Percentiles rank a stretch among this genome's conserved stretches.
Evolutionary conservation across 345 rosid species (phyloP).

Genomic region (Cardamine chenopodiifolia): DNA sequence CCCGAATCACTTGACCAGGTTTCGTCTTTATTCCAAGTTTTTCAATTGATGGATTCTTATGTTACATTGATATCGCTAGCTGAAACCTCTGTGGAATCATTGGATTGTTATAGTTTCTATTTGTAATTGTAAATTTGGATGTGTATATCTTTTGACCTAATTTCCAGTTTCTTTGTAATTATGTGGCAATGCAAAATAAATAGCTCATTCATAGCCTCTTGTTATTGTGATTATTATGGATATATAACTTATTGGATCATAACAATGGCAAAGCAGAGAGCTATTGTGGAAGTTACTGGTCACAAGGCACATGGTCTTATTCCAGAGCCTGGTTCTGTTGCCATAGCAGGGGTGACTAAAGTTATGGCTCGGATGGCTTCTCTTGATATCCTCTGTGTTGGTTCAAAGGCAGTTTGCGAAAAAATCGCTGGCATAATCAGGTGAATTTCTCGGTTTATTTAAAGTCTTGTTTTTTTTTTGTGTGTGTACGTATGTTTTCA

Average conservation of each 20-base stretch:
- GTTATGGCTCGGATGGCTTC: constrained; percentile 80
- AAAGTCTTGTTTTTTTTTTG: not conserved
- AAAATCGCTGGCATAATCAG: constrained; percentile 83
- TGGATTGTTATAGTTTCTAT: not conserved
- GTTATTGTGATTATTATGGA: not conserved
- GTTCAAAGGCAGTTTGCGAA: constrained; percentile 72
- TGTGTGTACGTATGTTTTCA: not conserved
- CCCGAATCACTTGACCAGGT: constrained; percentile 79
- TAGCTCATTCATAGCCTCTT: not conserved
- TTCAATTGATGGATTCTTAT: not conserved
- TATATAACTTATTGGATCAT: not conserved
- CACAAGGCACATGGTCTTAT: constrained; percentile 84
- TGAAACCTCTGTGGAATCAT: not conserved
- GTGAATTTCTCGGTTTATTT: constrained; percentile 36
- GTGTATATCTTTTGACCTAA: not conserved
- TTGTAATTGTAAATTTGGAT: not conserved
- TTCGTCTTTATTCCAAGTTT: not conserved
- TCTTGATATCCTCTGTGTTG: constrained; percentile 86
- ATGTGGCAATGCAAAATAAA: not conserved
- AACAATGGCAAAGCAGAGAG: constrained; percentile 51
- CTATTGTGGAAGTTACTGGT: constrained; percentile 76
- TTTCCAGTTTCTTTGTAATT: not conserved
- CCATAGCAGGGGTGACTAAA: constrained; percentile 84
- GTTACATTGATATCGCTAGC: not conserved
- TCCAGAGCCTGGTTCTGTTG: constrained; percentile 84